These are phyloP conservation scores for Rhodotorula paludigena DNA, from an alignment of 768 basidiomycete species.

Conservation along the genomic window DNA sequence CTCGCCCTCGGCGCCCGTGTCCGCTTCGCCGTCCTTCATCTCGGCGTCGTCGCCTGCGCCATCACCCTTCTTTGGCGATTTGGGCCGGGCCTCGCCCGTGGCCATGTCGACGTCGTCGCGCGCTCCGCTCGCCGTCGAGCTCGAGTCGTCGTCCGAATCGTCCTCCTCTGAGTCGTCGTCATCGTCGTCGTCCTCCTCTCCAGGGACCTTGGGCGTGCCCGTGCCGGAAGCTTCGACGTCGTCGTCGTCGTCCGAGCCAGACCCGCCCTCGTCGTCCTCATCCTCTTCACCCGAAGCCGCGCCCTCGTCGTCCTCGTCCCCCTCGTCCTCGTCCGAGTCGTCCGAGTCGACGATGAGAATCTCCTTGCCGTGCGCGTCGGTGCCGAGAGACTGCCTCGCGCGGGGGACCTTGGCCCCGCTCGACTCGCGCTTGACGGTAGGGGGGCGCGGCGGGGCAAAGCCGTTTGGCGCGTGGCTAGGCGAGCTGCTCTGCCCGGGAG, in stretches of 20 bases:
- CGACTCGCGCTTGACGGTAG: background rate
- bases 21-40: constrained; percentile 5
- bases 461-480: background rate
- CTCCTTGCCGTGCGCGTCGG: background rate
- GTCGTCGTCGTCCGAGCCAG: background rate
- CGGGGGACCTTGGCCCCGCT: background rate
- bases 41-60: background rate
- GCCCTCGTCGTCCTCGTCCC: background rate
- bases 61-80: constrained; percentile 7
- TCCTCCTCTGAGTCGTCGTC: constrained; percentile 3
- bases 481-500: no score
- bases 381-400: background rate
- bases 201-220: background rate
- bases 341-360: constrained; percentile 5
- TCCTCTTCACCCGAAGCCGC: constrained; percentile 3
- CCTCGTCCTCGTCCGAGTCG: constrained; percentile 21
- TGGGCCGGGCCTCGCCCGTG: background rate
- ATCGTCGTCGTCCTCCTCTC: background rate
- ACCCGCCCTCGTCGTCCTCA: constrained; percentile 5
- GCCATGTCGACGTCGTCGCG: constrained; percentile 19
- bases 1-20: background rate
- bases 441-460: background rate
- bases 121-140: constrained; percentile 9
- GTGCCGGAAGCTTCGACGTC: constrained; percentile 4
- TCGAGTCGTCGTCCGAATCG: constrained; percentile 25